A percentile compares a stretch with the other conserved stretches of the same genome.
These are phyloP conservation scores for Triticum timopheevii DNA, from an alignment of 176 grass and related monocot species.

Conservation along the genomic window DNA sequence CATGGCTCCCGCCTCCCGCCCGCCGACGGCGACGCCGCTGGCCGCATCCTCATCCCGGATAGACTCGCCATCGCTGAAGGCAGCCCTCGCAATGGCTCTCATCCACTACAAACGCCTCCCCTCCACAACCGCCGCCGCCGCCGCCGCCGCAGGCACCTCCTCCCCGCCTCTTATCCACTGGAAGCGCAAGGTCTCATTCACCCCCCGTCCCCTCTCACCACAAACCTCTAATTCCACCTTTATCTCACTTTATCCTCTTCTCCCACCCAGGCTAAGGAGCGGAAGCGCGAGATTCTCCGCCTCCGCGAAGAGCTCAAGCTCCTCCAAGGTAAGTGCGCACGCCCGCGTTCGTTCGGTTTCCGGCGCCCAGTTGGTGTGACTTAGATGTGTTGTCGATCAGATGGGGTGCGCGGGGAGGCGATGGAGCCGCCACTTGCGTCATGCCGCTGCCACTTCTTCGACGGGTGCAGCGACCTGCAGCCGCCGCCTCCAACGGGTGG, in stretches of 20 bases:
- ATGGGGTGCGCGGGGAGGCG: slow-evolving; percentile 49
- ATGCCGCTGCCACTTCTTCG: slow-evolving; percentile 93
- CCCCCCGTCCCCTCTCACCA: too few relatives aligned
- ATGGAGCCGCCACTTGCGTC: slow-evolving; percentile 54
- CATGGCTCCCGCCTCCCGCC: slow-evolving; percentile 40
- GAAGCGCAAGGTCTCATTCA: slow-evolving; percentile 74
- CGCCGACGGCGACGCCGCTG: slow-evolving; percentile 17
- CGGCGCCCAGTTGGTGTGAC: neutral
- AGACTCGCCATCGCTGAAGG: slow-evolving; percentile 72
- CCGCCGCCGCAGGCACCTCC: neutral
- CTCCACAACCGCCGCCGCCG: neutral
- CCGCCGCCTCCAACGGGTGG: slow-evolving; percentile 15
- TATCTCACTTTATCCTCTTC: neutral
- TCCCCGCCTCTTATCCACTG: slow-evolving; percentile 59
- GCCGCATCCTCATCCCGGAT: slow-evolving; percentile 35
- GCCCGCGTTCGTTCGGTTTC: neutral
- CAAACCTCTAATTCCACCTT: slow-evolving; percentile 21
- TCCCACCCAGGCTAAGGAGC: slow-evolving; percentile 66
- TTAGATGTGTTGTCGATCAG: slow-evolving; percentile 11
- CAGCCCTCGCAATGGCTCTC: slow-evolving; percentile 73
- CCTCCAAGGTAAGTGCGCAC: slow-evolving; percentile 38
- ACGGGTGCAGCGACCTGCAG: slow-evolving; percentile 54
- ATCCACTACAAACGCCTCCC: slow-evolving; percentile 56
- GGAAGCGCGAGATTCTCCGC: slow-evolving; percentile 76
- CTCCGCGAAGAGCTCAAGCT: slow-evolving; percentile 93